These are phyloP conservation scores for Phytophthora lateralis DNA, from an alignment of 352 stramenopile genomes.

Conservation along the genomic window DNA sequence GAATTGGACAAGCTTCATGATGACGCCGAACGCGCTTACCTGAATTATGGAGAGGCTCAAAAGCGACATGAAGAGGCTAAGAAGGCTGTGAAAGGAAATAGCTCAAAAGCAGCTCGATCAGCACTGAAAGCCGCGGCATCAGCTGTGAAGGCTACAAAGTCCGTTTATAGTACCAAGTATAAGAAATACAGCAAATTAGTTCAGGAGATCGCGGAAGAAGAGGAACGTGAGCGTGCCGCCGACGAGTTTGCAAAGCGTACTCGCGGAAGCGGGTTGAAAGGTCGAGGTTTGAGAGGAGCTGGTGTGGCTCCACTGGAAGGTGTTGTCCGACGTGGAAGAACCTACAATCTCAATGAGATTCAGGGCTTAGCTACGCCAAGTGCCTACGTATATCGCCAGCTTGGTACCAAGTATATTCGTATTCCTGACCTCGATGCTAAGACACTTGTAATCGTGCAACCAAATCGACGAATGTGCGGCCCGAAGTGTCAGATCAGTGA, in stretches of 20 bases:
- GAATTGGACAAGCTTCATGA: conserved; percentile 12
- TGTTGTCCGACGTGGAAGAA: conserved; percentile 4
- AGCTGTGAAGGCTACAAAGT: conserved; percentile 13
- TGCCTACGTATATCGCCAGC: conserved; percentile 4
- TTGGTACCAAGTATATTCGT: conserved; percentile 18
- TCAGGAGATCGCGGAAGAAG: conserved; percentile 10
- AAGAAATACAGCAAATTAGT: conserved; percentile 5
- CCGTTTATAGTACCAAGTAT: conserved; percentile 6
- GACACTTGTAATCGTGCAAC: conserved; percentile 11
- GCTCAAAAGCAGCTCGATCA: conserved; percentile 6
- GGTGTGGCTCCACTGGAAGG: conserved; percentile 7
- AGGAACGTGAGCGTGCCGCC: conserved; percentile 3
- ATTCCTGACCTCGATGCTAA: conserved; percentile 13
- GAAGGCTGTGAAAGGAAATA: conserved; percentile 1
- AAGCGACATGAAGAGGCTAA: conserved; percentile 15
- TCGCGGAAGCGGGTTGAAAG: conserved; percentile 1
- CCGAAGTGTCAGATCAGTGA: conserved; percentile 12
- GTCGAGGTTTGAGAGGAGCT: conserved; percentile 4
- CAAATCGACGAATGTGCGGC: conserved; percentile 13
- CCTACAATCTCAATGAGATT: conserved; percentile 24
- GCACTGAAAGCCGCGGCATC: conserved; percentile 5
- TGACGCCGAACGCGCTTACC: conserved; percentile 11
- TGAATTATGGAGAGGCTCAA: conserved; percentile 12
- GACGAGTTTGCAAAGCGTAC: neutral
- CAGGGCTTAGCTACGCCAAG: conserved; percentile 6